phyloP scores from a whole-genome alignment of 2,329 filamentous ascomycete species.

The Penicillium sp. region DNA sequence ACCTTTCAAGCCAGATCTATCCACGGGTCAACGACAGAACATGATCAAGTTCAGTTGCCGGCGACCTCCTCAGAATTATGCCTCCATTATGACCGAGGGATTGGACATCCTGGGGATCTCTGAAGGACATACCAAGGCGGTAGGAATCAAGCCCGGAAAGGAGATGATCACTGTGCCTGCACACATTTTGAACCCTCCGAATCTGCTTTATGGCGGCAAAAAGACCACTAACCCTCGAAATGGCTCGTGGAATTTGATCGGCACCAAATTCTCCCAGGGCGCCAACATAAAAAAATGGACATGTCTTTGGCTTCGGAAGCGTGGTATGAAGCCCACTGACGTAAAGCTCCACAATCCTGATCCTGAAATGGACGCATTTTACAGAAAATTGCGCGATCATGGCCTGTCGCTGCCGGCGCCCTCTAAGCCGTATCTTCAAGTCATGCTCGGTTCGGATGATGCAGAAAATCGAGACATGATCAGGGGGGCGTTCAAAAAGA shows the following conservation, averaged over 20 bases:
- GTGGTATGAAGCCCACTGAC: too few species aligned
- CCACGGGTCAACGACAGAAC: constrained; percentile 55
- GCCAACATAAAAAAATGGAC: constrained; percentile 2
- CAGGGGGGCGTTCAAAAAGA: not conserved
- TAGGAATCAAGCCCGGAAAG: constrained; percentile 4
- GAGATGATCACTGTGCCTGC: constrained; percentile 19
- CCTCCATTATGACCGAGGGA: constrained; percentile 52
- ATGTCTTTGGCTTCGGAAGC: constrained; percentile 4
- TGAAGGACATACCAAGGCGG: not conserved
- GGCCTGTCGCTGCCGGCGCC: not conserved
- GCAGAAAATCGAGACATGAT: not conserved
- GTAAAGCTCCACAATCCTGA: not conserved
- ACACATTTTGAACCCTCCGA: constrained; percentile 16
- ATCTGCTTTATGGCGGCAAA: constrained; percentile 13
- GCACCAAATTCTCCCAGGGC: constrained; percentile 5
- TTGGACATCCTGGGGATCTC: constrained; percentile 16
- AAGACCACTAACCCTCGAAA: not conserved
- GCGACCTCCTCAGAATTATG: constrained; percentile 62
- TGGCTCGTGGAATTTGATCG: constrained; percentile 22
- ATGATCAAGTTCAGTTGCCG: constrained; percentile 74
- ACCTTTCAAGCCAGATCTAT: constrained; percentile 57
- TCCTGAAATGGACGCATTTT: not conserved
- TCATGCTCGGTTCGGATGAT: not conserved
- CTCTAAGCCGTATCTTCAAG: not conserved
- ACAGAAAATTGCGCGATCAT: constrained; percentile 4